phyloP scores from a whole-genome alignment of 163 green algal genomes.

The Scenedesmus sp. region DNA sequence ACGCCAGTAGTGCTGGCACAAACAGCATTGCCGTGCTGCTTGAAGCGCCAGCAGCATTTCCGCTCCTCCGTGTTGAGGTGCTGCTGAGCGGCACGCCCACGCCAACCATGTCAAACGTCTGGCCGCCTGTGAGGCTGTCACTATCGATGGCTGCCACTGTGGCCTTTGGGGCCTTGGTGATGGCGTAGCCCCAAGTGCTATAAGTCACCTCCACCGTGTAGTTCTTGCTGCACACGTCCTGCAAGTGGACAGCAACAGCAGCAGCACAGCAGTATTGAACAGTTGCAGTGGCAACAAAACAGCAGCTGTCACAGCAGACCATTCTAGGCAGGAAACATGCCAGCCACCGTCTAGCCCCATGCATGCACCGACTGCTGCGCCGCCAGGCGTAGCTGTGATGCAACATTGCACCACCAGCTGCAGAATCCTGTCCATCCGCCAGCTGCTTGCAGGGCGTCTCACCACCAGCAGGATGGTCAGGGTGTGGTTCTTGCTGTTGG shows the following conservation, averaged over 20 bases:
- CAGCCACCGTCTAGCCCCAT: too few species aligned
- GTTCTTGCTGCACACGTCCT: constrained; percentile 14
- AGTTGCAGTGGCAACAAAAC: not conserved
- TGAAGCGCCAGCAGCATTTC: not conserved
- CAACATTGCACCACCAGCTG: not conserved
- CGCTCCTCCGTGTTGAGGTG: not conserved
- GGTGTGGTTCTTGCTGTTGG: constrained; percentile 19
- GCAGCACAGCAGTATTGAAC: not conserved
- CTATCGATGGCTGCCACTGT: not conserved
- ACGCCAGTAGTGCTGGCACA: not conserved
- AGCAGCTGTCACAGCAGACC: not conserved
- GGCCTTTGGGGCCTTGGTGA: constrained; percentile 11
- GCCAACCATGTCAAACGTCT: not conserved
- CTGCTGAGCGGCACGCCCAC: not conserved
- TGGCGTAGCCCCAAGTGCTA: constrained; percentile 1
- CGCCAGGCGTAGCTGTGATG: too few species aligned
- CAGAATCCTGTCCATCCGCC: too few species aligned
- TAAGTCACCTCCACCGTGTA: not conserved
- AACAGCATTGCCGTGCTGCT: not conserved
- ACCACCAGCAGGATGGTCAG: constrained; percentile 17
- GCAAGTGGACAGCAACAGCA: not conserved
- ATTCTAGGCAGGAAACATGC: too few species aligned
- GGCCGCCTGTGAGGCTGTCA: not conserved
- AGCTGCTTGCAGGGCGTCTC: not conserved
- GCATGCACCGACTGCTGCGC: too few species aligned